Conservation (phyloP, 2,329 filamentous ascomycete genomes). For the Diaporthe velutina region DNA sequence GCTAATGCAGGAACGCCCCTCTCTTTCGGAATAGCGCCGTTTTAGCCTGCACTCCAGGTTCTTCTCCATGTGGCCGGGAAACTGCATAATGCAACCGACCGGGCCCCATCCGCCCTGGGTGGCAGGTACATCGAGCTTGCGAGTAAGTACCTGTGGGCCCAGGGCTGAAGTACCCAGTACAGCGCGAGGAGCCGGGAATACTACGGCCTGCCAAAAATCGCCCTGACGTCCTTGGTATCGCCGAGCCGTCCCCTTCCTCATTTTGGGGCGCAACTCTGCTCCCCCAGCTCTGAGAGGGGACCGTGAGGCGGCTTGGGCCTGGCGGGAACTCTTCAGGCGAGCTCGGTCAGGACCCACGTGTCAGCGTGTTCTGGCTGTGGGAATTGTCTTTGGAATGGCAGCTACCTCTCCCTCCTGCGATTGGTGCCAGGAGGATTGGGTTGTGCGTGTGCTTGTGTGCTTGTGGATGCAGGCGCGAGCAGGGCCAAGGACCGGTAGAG, state of each 20-base stretch:
- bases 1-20: conserved; percentile 41
- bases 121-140: conserved; percentile 34
- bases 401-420: not conserved
- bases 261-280: not conserved
- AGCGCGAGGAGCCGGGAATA: conserved; percentile 23
- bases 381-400: not conserved
- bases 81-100: conserved; percentile 31
- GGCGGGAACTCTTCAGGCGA: conserved; percentile 11
- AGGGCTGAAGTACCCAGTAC: conserved; percentile 32
- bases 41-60: conserved; percentile 40
- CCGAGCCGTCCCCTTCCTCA: conserved; percentile 13
- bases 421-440: not conserved
- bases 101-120: conserved; percentile 18
- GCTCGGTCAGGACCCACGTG: conserved; percentile 16
- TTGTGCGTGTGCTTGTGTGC: not conserved
- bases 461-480: conserved; percentile 8
- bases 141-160: conserved; percentile 38
- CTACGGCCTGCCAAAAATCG: conserved; percentile 1
- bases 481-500: conserved; percentile 10
- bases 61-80: conserved; percentile 37
- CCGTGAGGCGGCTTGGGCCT: conserved; percentile 11
- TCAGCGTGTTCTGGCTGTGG: conserved; percentile 9
- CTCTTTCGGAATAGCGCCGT: conserved; percentile 34
- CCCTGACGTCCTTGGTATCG: conserved; percentile 12
- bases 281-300: conserved; percentile 6